phyloP scores from a whole-genome alignment of 352 stramenopile species.

The Pythium sp. region DNA sequence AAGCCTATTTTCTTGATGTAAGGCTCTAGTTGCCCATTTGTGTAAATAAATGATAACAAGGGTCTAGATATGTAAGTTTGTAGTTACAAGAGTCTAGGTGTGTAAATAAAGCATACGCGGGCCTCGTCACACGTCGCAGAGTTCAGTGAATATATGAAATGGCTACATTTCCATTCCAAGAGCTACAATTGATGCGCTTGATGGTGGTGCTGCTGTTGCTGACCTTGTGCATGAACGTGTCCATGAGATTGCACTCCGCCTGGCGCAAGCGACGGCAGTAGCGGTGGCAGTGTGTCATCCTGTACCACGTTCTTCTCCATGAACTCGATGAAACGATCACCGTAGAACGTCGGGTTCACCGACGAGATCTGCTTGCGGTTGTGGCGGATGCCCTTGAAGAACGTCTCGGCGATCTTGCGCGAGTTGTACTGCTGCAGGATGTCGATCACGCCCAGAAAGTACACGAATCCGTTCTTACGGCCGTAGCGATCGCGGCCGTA shows the following conservation, averaged over 20 bases:
- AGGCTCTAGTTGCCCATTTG: not conserved
- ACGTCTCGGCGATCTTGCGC: constrained; percentile 88
- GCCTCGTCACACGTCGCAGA: constrained; percentile 4
- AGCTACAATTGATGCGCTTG: constrained; percentile 14
- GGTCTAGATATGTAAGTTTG: not conserved
- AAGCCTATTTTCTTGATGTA: not conserved
- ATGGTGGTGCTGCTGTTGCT: not conserved
- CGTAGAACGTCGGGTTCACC: constrained; percentile 86
- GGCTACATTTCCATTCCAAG: constrained; percentile 2
- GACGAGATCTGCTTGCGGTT: constrained; percentile 88
- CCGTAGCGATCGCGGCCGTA: constrained; percentile 56
- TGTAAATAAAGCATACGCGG: not conserved
- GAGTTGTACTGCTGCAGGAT: constrained; percentile 94
- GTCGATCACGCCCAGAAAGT: constrained; percentile 92
- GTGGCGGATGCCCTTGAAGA: constrained; percentile 85
- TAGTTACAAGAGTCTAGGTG: not conserved
- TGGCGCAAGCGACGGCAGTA: constrained; percentile 1
- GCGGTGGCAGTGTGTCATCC: constrained; percentile 46
- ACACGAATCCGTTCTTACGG: constrained; percentile 79
- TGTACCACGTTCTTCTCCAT: constrained; percentile 78
- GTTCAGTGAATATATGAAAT: not conserved
- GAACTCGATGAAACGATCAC: constrained; percentile 89
- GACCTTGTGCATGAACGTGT: not conserved
- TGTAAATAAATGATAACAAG: not conserved
- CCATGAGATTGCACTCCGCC: not conserved